Evolutionary conservation across 805 yeast genomes (phyloP).

Genomic region (Kluyveromyces lactis): DNA sequence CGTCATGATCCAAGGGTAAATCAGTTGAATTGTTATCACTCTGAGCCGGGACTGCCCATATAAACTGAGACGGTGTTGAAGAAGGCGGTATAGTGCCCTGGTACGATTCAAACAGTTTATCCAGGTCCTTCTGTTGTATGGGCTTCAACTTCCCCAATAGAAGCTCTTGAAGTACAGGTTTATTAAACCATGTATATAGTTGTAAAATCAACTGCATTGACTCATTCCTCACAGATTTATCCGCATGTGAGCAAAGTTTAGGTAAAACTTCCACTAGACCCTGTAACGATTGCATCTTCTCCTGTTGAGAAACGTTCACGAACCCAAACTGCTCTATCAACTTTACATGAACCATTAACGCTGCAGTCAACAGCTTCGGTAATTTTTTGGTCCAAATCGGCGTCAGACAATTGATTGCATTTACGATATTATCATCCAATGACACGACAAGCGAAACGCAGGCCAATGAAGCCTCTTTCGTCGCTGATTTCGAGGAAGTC

Average conservation of each 20-base stretch:
- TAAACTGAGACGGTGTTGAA: background rate
- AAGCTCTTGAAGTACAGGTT: conserved; percentile 41
- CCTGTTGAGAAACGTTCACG: conserved; percentile 9
- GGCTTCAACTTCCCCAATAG: conserved; percentile 74
- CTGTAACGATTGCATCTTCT: conserved; percentile 35
- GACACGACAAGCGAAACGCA: conserved; percentile 58
- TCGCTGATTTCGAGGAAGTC: conserved; percentile 64
- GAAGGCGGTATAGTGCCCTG: conserved; percentile 15
- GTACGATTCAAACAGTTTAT: conserved; percentile 53
- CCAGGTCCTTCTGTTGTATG: conserved; percentile 80
- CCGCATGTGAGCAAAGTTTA: conserved; percentile 76
- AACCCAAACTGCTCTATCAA: conserved; percentile 36
- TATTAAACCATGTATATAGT: conserved; percentile 67
- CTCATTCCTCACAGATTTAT: conserved; percentile 75
- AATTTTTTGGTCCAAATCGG: conserved; percentile 54
- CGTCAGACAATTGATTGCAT: conserved; percentile 51
- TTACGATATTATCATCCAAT: conserved; percentile 53
- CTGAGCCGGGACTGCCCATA: conserved; percentile 1
- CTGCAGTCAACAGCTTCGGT: conserved; percentile 74
- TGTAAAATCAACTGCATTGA: conserved; percentile 62
- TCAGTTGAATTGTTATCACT: no score
- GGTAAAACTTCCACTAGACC: conserved; percentile 55
- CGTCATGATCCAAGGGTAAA: background rate
- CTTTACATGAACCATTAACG: conserved; percentile 46
- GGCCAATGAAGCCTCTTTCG: conserved; percentile 57